Conservation (phyloP, 805 yeast genomes). For the Lachancea thermotolerans region DNA sequence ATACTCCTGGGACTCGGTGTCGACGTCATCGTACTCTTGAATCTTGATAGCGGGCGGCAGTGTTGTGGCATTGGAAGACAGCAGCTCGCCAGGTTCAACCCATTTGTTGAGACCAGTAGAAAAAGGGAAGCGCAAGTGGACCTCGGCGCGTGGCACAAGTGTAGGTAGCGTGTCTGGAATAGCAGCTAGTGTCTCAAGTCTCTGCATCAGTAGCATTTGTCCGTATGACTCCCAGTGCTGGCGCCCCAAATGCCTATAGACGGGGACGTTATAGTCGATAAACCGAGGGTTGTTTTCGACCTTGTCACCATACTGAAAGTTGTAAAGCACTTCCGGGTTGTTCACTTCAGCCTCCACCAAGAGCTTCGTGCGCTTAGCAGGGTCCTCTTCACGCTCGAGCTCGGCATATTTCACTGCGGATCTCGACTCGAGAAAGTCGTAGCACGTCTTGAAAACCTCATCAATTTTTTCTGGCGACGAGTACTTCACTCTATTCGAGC, state of each 20-base stretch:
- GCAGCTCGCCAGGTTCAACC: constrained; percentile 70
- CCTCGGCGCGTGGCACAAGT: constrained; percentile 70
- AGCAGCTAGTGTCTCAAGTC: constrained; percentile 75
- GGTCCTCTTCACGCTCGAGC: constrained; percentile 20
- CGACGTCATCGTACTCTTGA: constrained; percentile 56
- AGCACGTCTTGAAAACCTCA: constrained; percentile 66
- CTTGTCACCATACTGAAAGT: constrained; percentile 41
- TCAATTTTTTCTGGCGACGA: constrained; percentile 62
- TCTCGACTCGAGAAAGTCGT: constrained; percentile 46
- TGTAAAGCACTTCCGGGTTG: constrained; percentile 83
- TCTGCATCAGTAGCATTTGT: constrained; percentile 80
- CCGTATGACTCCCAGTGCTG: constrained; percentile 66
- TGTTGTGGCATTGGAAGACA: constrained; percentile 67
- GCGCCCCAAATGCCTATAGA: constrained; percentile 64
- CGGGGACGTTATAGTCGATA: constrained; percentile 67
- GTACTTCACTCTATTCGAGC: constrained; percentile 44
- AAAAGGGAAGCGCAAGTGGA: constrained; percentile 68
- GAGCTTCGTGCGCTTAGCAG: constrained; percentile 28
- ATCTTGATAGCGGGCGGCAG: constrained; percentile 74
- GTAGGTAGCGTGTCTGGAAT: constrained; percentile 95
- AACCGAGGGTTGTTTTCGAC: constrained; percentile 35
- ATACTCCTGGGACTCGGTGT: constrained; percentile 46
- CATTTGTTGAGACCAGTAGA: constrained; percentile 55
- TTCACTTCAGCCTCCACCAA: constrained; percentile 56
- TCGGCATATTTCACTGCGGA: constrained; percentile 36